Evolutionary conservation across 2,329 filamentous ascomycete genomes (phyloP), one percentile per base, ranked within the genome.

Genomic region (Monilinia laxa): DNA sequence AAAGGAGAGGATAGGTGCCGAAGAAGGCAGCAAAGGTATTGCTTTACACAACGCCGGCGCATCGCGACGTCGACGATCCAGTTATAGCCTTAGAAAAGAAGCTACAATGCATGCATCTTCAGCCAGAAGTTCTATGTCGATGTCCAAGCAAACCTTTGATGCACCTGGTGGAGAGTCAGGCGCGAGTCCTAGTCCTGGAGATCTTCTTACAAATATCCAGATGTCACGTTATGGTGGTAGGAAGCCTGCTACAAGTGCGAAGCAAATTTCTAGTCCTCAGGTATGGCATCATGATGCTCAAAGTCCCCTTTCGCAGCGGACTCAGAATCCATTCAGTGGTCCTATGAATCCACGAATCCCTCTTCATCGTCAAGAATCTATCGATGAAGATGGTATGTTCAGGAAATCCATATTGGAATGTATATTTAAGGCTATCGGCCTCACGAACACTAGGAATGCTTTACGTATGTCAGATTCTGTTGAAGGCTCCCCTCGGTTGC

Each of bases 341-440:
- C 82, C 83, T 12, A 16, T 68, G 67, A 80, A 81, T 47, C 79
- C 79, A 56, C 81, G 83, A 56, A 79, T 82, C 45, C 80, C 80
- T 7, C 79, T 86, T 40, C 90, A 92, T 73, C 86, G 90, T 6
- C 88, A 93, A 71, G 93, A 97, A 66, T 90, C 91, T 0, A 80
- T 93, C 10, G 92, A 97, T 71, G 95, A 98, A 75, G 94, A 97
- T 73, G 87, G 89, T 57, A 79, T 96, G 9, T 98, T 99, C 77
- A 85, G 96, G 52, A 89, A 92, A 67, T 96, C 93, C 0, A 92
- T 99, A 20, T 80, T 98, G 28, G 92, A 97, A 72, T 98, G 95
- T 76, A 96, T 99, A 80, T 94, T 97, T 79, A 97, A 94, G 75
- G 90, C 93, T 0, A 90, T 99, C 68, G 95, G 95, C 0, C 80